Percentiles rank a stretch among this genome's conserved stretches.
Conservation (phyloP, 768 basidiomycete species). For the Candolleomyces eurysporus region DNA sequence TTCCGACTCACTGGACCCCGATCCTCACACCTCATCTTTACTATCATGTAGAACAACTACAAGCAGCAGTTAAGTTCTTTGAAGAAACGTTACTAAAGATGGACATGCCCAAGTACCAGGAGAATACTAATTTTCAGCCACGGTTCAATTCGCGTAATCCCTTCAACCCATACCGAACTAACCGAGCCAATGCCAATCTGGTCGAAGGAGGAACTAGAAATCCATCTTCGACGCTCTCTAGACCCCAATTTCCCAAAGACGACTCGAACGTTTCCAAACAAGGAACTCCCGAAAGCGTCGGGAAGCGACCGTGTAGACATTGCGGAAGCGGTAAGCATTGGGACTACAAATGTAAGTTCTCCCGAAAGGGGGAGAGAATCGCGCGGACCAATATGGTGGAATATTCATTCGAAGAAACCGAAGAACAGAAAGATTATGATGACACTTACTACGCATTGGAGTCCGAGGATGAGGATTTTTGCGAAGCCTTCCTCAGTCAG, state of each 20-base stretch:
- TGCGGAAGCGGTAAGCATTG: slow-evolving; percentile 28
- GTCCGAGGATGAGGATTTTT: slow-evolving; percentile 16
- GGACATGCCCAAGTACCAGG: slow-evolving; percentile 2
- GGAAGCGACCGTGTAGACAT: slow-evolving; percentile 29
- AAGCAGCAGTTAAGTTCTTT: slow-evolving; percentile 10
- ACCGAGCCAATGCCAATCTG: no score
- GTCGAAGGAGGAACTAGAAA: no score
- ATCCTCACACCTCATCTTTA: not conserved
- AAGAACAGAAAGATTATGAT: slow-evolving; percentile 27
- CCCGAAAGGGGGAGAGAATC: slow-evolving; percentile 10
- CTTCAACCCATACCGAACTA: no score
- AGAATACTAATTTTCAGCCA: not conserved
- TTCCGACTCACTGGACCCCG: not conserved
- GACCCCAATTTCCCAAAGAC: slow-evolving; percentile 19
- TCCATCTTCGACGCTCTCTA: no score
- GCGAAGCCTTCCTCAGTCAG: slow-evolving; percentile 13
- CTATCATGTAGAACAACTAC: not conserved
- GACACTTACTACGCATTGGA: slow-evolving; percentile 17
- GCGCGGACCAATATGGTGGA: slow-evolving; percentile 16
- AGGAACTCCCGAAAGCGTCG: slow-evolving; percentile 18
- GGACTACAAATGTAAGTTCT: slow-evolving; percentile 17
- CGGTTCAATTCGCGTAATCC: slow-evolving; percentile 5
- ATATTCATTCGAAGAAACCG: slow-evolving; percentile 8
- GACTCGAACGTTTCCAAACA: slow-evolving; percentile 10
- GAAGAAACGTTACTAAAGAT: slow-evolving; percentile 20